Conservation (phyloP, 306 rosid species). For the Psophocarpus tetragonolobus region DNA sequence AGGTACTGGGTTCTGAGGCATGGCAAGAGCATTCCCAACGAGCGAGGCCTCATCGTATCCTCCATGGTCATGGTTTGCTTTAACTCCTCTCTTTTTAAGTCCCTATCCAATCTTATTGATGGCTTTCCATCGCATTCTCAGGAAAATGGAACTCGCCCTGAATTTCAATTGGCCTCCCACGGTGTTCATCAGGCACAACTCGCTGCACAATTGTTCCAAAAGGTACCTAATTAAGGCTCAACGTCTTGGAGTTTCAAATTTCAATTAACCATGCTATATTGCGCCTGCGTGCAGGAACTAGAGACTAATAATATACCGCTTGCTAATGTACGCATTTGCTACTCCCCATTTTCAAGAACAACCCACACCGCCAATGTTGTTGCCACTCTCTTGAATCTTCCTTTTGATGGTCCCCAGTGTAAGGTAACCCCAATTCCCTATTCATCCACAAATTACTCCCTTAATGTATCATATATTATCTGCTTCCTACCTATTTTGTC, state of each 20-base stretch:
- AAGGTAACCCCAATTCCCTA: conserved; percentile 57
- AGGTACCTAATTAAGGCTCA: conserved; percentile 40
- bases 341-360: conserved; percentile 91
- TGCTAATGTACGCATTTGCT: conserved; percentile 68
- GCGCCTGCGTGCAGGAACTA: conserved; percentile 49
- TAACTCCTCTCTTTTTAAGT: background rate
- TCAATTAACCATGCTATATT: background rate
- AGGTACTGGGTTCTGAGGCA: conserved; percentile 83
- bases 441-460: background rate
- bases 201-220: conserved; percentile 62
- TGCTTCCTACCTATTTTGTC: background rate
- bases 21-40: conserved; percentile 92
- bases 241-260: background rate
- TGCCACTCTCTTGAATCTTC: conserved; percentile 59
- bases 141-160: conserved; percentile 77
- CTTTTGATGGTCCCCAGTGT: conserved; percentile 66
- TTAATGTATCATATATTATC: background rate
- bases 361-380: conserved; percentile 64
- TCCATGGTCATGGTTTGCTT: conserved; percentile 66
- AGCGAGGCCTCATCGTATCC: conserved; percentile 77
- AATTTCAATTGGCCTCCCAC: conserved; percentile 71
- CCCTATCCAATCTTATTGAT: background rate
- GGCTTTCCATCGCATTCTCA: conserved; percentile 32
- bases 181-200: conserved; percentile 67
- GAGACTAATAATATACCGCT: conserved; percentile 51